phyloP scores from a whole-genome alignment of 108 stramenopile genomes.

The Cyclotella cryptica region DNA sequence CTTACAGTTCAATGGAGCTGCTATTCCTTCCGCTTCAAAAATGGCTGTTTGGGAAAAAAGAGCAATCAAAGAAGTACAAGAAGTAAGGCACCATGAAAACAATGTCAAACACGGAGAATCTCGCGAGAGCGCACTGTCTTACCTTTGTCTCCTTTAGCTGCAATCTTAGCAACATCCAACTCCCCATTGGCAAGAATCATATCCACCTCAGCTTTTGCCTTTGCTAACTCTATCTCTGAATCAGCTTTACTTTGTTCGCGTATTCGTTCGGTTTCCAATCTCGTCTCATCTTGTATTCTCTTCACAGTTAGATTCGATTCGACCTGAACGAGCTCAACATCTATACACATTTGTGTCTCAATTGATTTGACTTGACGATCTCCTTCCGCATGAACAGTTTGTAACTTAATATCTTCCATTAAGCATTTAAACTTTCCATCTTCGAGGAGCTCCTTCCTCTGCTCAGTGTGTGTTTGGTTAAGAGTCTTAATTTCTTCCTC shows the following conservation, averaged over 20 bases:
- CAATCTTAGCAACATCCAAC: slow-evolving; percentile 32
- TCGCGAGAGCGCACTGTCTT: not conserved
- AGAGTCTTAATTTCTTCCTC: slow-evolving; percentile 42
- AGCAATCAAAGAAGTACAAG: not conserved
- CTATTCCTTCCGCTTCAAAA: slow-evolving; percentile 40
- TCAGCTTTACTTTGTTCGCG: slow-evolving; percentile 29
- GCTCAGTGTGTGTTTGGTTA: slow-evolving; percentile 23
- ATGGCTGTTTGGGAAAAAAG: slow-evolving; percentile 7
- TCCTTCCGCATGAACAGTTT: slow-evolving; percentile 15
- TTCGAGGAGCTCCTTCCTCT: slow-evolving; percentile 19
- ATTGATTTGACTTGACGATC: slow-evolving; percentile 32
- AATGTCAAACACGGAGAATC: not conserved
- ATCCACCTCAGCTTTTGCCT: slow-evolving; percentile 33
- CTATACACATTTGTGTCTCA: slow-evolving; percentile 43
- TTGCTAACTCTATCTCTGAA: slow-evolving; percentile 18
- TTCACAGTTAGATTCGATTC: slow-evolving; percentile 31
- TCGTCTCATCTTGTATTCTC: slow-evolving; percentile 32
- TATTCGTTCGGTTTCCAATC: slow-evolving; percentile 33
- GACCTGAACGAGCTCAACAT: slow-evolving; percentile 36
- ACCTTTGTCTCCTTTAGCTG: slow-evolving; percentile 33
- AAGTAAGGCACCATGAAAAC: not conserved
- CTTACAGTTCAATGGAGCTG: slow-evolving; percentile 34
- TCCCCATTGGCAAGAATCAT: slow-evolving; percentile 33
- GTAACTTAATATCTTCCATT: slow-evolving; percentile 15
- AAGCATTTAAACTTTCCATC: slow-evolving; percentile 26